Conservation (phyloP, 2,329 filamentous ascomycete genomes). For the Colletotrichum scovillei region DNA sequence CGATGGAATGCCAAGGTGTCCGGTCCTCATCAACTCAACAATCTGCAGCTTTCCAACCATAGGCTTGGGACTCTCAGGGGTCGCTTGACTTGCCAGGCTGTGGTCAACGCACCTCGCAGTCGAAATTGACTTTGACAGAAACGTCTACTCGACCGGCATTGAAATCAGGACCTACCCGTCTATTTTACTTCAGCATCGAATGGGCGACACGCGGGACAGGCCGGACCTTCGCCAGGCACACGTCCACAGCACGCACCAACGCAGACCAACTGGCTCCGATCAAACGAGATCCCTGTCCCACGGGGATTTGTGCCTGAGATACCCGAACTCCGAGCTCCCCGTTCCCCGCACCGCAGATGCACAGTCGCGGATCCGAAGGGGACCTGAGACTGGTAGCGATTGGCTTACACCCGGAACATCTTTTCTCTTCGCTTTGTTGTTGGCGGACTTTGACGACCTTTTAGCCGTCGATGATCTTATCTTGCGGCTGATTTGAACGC, state of each 20-base stretch:
- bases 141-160: not conserved
- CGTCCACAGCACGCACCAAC: too few species aligned
- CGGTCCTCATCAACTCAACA: not conserved
- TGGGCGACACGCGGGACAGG: not conserved
- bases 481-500: not conserved
- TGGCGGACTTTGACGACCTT: not conserved
- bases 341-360: not conserved
- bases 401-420: not conserved
- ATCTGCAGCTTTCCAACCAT: not conserved
- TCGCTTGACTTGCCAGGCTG: not conserved
- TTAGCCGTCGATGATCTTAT: not conserved
- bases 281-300: not conserved
- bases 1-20: not conserved
- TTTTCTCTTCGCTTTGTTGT: not conserved
- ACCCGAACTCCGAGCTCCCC: not conserved
- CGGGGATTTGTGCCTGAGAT: not conserved
- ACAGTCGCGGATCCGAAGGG: not conserved
- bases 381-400: not conserved
- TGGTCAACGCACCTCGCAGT: not conserved
- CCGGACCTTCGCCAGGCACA: not conserved
- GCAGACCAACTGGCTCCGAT: not conserved
- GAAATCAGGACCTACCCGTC: not conserved
- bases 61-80: not conserved
- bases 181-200: not conserved
- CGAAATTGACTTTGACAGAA: not conserved